Evolutionary conservation across 495 filamentous ascomycete species (phyloP).

Genomic region (Astrothelium subdiscretum): DNA sequence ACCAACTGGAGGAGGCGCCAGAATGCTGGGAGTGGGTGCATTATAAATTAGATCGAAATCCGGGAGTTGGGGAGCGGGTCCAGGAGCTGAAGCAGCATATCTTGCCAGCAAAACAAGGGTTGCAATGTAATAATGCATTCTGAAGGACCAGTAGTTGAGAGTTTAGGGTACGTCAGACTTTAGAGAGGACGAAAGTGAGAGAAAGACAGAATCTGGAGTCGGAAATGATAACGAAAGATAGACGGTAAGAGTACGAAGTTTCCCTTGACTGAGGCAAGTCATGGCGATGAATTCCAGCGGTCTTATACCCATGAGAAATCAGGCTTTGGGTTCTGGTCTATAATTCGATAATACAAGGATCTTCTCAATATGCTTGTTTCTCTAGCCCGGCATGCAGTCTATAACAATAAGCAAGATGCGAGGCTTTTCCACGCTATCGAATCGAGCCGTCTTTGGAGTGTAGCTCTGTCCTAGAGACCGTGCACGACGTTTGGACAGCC

Average conservation of each 20-base stretch:
- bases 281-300: neutral
- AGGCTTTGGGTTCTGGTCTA: neutral
- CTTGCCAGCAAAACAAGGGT: neutral
- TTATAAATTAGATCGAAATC: slow-evolving; percentile 5
- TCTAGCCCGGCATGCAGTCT: neutral
- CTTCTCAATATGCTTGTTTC: neutral
- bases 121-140: slow-evolving; percentile 4
- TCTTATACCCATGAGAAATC: neutral
- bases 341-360: neutral
- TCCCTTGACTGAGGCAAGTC: neutral
- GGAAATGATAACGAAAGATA: neutral
- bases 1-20: neutral
- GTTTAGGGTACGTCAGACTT: neutral
- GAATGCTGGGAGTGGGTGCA: slow-evolving; percentile 2
- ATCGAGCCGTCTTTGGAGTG: neutral
- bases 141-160: neutral
- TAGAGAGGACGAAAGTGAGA: neutral
- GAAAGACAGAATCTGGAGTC: neutral
- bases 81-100: neutral
- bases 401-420: neutral
- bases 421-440: neutral
- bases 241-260: neutral
- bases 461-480: neutral
- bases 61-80: slow-evolving; percentile 3
- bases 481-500: too few relatives aligned